Evolutionary conservation across 169 alveolate species (phyloP).

Genomic region (Plasmodium malariae): DNA sequence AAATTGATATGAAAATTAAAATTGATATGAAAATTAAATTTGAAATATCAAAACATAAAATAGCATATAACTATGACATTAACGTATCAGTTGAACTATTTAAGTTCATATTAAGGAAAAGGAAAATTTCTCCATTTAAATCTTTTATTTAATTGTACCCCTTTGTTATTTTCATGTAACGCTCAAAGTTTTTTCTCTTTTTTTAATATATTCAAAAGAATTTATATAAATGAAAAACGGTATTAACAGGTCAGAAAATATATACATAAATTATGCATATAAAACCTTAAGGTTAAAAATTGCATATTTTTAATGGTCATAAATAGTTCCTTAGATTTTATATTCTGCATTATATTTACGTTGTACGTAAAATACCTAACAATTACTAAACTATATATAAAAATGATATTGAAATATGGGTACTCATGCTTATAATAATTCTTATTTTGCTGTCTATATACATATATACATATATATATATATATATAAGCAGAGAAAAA

Average conservation of each 20-base stretch:
- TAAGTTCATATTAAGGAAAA: background rate
- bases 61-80: background rate
- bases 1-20: too few relatives aligned
- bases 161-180: background rate
- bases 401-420: background rate
- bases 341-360: background rate
- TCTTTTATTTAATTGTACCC: background rate
- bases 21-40: too few relatives aligned
- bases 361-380: background rate
- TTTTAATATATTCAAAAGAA: background rate
- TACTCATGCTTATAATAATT: background rate
- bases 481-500: too few relatives aligned
- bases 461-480: too few relatives aligned
- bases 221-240: background rate
- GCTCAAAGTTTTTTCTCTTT: background rate
- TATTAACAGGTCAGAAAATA: background rate
- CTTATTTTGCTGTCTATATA: background rate
- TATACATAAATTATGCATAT: background rate
- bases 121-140: background rate
- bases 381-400: background rate
- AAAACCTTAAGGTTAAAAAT: background rate
- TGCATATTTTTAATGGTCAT: background rate
- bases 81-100: background rate
- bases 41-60: too few relatives aligned
- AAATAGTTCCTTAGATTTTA: background rate